Percentiles rank a stretch among this genome's conserved stretches.
Conservation (phyloP, 2,329 filamentous ascomycete species). For the Fusarium denticulatum region DNA sequence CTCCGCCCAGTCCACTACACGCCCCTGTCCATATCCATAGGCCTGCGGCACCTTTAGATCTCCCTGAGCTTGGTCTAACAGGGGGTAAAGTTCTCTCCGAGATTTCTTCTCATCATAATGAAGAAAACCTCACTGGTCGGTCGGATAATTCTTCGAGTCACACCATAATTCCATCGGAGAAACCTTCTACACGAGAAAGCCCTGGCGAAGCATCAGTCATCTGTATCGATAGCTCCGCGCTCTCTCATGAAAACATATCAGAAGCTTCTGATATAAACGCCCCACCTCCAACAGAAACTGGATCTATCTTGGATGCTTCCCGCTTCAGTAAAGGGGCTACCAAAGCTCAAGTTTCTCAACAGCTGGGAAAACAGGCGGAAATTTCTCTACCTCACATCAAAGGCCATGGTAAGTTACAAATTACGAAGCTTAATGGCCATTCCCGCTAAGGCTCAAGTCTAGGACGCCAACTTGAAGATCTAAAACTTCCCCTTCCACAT, state of each 20-base stretch:
- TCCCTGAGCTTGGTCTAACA: slow-evolving; percentile 29
- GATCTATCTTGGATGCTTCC: not conserved
- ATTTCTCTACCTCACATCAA: not conserved
- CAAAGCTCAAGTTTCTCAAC: not conserved
- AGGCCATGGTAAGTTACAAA: not conserved
- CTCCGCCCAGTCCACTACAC: not conserved
- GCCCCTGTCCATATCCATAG: not conserved
- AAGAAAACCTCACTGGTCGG: not conserved
- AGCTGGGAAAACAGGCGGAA: not conserved
- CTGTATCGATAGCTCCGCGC: not conserved
- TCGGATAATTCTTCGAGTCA: not conserved
- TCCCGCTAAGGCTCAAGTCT: not conserved
- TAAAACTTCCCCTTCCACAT: slow-evolving; percentile 23
- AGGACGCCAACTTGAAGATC: not conserved
- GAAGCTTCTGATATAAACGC: not conserved
- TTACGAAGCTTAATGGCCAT: not conserved
- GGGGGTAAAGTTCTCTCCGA: not conserved
- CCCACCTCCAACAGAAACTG: not conserved
- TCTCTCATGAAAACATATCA: not conserved
- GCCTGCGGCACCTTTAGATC: slow-evolving; percentile 15
- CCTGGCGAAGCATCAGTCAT: not conserved
- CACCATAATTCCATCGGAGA: not conserved
- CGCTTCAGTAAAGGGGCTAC: not conserved
- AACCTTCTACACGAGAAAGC: not conserved
- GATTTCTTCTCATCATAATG: not conserved